Conservation (phyloP, 208 protist species). For the Porcisia deanei region DNA sequence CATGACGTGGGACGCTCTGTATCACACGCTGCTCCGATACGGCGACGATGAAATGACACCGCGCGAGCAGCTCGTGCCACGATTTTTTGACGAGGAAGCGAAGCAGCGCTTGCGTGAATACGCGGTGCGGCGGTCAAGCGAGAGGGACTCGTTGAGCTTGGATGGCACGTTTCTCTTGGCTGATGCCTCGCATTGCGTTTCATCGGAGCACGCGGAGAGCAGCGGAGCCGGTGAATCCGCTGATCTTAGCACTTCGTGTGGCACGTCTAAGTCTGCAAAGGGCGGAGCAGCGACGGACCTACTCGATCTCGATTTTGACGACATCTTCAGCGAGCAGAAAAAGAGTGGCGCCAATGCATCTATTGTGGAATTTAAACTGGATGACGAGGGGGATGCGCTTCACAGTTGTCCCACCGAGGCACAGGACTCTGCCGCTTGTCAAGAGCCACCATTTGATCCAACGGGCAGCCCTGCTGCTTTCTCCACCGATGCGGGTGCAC, state of each 20-base stretch:
- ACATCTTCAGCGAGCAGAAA: constrained; percentile 53
- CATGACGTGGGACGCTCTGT: constrained; percentile 90
- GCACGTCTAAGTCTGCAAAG: not conserved
- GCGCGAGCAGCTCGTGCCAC: constrained; percentile 84
- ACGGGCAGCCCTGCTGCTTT: not conserved
- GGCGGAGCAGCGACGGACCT: constrained; percentile 13
- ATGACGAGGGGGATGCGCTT: constrained; percentile 6
- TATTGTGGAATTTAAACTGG: constrained; percentile 39
- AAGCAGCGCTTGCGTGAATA: constrained; percentile 58
- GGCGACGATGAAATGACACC: constrained; percentile 87
- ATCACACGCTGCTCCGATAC: constrained; percentile 89
- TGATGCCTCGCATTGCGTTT: constrained; percentile 4
- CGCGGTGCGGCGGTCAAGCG: not conserved
- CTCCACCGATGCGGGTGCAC: not conserved
- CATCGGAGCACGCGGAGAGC: not conserved
- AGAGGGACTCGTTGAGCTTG: not conserved
- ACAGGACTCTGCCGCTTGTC: not conserved
- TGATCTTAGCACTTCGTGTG: not conserved
- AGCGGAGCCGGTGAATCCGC: not conserved
- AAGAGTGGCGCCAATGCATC: not conserved
- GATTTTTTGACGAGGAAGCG: constrained; percentile 87
- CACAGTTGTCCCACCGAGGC: not conserved
- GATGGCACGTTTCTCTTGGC: constrained; percentile 34
- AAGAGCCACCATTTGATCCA: not conserved
- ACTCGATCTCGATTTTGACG: constrained; percentile 81